phyloP scores from a whole-genome alignment of 805 yeast species.

The Groenewaldozyma salmanticensis region DNA sequence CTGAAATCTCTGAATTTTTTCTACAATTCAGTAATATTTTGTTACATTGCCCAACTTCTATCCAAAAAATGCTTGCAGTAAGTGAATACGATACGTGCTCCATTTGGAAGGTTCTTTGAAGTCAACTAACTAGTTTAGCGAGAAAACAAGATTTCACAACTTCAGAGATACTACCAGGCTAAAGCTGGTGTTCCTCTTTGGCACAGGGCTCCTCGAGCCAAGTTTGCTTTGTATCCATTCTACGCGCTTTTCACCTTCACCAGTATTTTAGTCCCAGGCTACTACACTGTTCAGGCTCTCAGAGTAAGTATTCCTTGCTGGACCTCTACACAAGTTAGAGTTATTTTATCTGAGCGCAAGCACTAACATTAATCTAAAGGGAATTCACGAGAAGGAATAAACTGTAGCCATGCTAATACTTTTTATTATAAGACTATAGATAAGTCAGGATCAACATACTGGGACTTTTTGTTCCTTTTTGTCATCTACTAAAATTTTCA shows the following conservation, averaged over 20 bases:
- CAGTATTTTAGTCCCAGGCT: constrained; percentile 51
- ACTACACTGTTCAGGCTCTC: constrained; percentile 63
- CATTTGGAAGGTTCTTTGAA: no score
- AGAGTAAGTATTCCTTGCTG: constrained; percentile 11
- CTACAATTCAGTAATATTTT: no score
- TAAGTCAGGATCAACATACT: background rate
- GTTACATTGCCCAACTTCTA: no score
- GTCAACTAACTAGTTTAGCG: no score
- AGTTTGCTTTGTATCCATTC: constrained; percentile 67
- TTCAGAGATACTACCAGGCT: constrained; percentile 30
- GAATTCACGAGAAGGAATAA: constrained; percentile 4
- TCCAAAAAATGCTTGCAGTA: no score
- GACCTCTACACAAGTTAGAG: no score
- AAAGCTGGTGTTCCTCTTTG: constrained; percentile 27
- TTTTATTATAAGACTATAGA: background rate
- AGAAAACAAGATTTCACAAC: constrained; percentile 23
- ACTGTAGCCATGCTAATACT: background rate
- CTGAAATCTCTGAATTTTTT: no score
- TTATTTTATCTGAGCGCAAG: background rate
- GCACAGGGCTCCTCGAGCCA: constrained; percentile 54
- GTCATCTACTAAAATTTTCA: background rate
- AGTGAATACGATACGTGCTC: no score
- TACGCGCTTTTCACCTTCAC: constrained; percentile 62
- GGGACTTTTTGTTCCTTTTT: background rate
- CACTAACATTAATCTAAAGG: background rate